Base-by-base conservation (phyloP, 176 grass and related monocot genomes). In the Triticum urartu region DNA sequence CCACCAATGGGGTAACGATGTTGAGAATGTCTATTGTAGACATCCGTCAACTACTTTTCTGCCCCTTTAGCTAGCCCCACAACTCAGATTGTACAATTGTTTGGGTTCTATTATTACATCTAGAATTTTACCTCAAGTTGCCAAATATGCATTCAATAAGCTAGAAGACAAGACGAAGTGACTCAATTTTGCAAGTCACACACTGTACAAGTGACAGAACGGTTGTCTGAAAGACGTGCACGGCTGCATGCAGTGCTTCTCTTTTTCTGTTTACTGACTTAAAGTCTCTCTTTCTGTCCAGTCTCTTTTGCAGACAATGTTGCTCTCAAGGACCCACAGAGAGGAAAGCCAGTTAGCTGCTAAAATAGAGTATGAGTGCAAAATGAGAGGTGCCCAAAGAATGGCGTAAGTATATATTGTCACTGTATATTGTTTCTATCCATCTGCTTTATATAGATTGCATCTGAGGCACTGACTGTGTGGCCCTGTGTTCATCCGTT, bases 321-420 rank as follows among this genome's bases (percentile, higher is more conserved):
- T 98, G 85, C 81, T 95, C 39, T 98, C 94, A 18, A 95, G 87
- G 87, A 92, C 83, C 50, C 90, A 91, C 64, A 86, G 79, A 65
- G 87, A 94, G 45, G 97, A 98, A 72, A 98, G 94, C 74, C 91
- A 89, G 30, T 79, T 98, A 22, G 91, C 94, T 24, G 94, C 97
- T 38, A 96, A 94, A 81, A 90, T 98, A 47, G 97, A 96, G 79
- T 96, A 82, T 33, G 92, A 98, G 26, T 98, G 97, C 90, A 96
- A 98, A 92, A 94, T 96, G 94, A 91, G 94, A 91, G 97, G 97
- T 52, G 94, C 97, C 14, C 92, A 98, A 87, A 94, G 97, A 91
- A 95, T 95, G 96, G 93, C 90, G 92, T 98, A 91, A 98, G 93
- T 56, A 79, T 78, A 86, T 47, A 61, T 83, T 75, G 68, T 56